A percentile compares a stretch with the other conserved stretches of the same genome.
Evolutionary conservation across 148 eudicot species (phyloP).

Genomic region (Pouteria glomerata): DNA sequence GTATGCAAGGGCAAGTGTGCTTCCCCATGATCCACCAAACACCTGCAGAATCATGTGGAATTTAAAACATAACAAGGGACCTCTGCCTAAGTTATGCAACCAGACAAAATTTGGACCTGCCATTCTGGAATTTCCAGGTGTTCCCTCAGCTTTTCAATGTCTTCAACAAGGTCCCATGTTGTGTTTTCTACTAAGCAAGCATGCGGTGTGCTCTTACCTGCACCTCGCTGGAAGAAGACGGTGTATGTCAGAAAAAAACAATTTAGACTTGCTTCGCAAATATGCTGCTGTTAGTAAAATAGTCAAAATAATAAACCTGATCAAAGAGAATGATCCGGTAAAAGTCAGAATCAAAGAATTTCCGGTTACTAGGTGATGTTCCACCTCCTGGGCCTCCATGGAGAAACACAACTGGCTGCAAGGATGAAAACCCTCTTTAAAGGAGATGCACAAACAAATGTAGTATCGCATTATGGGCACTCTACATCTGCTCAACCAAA

Average conservation of each 20-base stretch:
- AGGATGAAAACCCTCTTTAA: constrained; percentile 2
- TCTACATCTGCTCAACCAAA: background rate
- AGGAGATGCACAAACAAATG: background rate
- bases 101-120: constrained; percentile 52
- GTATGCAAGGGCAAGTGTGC: constrained; percentile 96
- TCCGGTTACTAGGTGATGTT: constrained; percentile 84
- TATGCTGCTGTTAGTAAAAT: constrained; percentile 2
- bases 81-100: background rate
- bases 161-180: constrained; percentile 93
- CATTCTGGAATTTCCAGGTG: constrained; percentile 87
- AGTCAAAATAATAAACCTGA: constrained; percentile 50
- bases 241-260: background rate
- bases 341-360: constrained; percentile 88
- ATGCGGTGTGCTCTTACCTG: constrained; percentile 96
- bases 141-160: constrained; percentile 82
- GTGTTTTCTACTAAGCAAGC: constrained; percentile 92
- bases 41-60: constrained; percentile 41
- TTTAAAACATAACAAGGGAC: constrained; percentile 10
- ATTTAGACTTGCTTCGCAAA: background rate
- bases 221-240: constrained; percentile 62
- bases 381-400: constrained; percentile 99
- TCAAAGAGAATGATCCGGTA: constrained; percentile 87
- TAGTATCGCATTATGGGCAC: background rate
- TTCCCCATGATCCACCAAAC: constrained; percentile 99
- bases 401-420: constrained; percentile 96